Percentiles rank a stretch among this genome's conserved stretches.
Evolutionary conservation across 176 grass and related monocot species (phyloP).

Genomic region (Pharus latifolius): DNA sequence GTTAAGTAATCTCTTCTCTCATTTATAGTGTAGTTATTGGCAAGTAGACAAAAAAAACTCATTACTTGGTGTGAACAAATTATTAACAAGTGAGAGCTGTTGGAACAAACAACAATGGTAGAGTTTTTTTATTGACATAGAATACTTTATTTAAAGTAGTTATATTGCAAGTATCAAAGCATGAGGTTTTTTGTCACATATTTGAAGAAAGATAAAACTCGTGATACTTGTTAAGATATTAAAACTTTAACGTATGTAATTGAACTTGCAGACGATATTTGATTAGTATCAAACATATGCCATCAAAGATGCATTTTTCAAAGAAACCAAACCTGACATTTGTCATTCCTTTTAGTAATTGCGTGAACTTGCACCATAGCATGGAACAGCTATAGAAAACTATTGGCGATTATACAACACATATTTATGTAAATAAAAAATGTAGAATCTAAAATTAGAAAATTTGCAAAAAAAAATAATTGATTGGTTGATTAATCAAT

Average conservation of each 20-base stretch:
- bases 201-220: background rate
- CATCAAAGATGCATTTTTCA: background rate
- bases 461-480: background rate
- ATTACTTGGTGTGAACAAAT: background rate
- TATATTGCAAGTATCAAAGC: background rate
- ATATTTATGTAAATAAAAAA: background rate
- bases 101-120: too few relatives aligned
- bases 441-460: background rate
- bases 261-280: background rate
- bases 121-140: background rate
- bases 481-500: too few relatives aligned
- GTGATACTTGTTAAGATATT: background rate
- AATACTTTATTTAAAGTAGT: background rate
- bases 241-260: background rate
- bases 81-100: too few relatives aligned
- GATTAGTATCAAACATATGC: background rate
- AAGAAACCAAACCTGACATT: background rate
- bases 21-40: conserved; percentile 7
- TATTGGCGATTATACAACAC: background rate
- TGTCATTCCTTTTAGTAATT: background rate
- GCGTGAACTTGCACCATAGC: background rate
- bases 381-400: background rate
- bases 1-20: background rate
- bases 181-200: background rate
- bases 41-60: background rate